Evolutionary conservation across 1,284 basidiomycete species (phyloP).

Genomic region (Ceratobasidium sp.): DNA sequence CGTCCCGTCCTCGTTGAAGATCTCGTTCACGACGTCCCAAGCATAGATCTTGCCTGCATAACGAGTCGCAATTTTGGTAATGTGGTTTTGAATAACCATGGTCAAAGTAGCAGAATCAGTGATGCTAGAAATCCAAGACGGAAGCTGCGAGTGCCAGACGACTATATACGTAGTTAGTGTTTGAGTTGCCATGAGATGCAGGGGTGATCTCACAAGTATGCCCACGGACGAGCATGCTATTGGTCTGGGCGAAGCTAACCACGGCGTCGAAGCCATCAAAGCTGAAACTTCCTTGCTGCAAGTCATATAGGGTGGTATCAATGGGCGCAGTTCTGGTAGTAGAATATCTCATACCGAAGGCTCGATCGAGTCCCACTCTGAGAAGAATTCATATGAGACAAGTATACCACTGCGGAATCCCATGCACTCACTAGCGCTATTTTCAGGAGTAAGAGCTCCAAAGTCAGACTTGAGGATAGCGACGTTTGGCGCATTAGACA

Average conservation of each 20-base stretch:
- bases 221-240: conserved; percentile 38
- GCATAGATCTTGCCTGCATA: conserved; percentile 42
- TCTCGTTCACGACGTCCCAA: conserved; percentile 41
- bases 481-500: conserved; percentile 56
- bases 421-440: conserved; percentile 52
- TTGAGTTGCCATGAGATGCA: not conserved
- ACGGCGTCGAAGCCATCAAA: conserved; percentile 35
- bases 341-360: conserved; percentile 40
- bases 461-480: conserved; percentile 57
- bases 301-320: not conserved
- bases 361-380: conserved; percentile 50
- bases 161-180: not conserved
- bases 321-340: not conserved
- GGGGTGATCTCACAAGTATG: conserved; percentile 14
- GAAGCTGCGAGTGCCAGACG: conserved; percentile 42
- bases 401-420: not conserved
- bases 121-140: conserved; percentile 39
- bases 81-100: conserved; percentile 37
- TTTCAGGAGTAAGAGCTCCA: conserved; percentile 49
- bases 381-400: not conserved
- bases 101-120: conserved; percentile 19
- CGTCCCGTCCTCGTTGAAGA: conserved; percentile 47
- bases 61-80: conserved; percentile 22
- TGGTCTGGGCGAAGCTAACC: conserved; percentile 40
- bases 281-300: conserved; percentile 48